Conservation (phyloP, 1,284 basidiomycete species). For the Rhodotorula sp. region DNA sequence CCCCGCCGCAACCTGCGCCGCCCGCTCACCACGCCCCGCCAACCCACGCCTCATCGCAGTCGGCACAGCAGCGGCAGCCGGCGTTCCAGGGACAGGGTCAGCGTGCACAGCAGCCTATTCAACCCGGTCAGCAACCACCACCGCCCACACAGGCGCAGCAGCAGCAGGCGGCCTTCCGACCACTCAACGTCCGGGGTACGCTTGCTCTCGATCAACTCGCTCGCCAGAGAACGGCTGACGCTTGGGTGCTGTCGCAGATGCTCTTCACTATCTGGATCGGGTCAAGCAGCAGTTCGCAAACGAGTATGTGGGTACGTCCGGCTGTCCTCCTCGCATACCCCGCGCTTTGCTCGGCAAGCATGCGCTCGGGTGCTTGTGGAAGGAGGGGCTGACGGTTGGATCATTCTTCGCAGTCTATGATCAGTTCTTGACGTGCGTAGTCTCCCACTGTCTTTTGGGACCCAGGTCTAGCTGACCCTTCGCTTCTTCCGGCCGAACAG, state of each 20-base stretch:
- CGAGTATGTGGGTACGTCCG: conserved; percentile 37
- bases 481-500: background rate
- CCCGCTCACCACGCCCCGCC: too few relatives aligned
- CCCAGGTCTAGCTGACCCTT: background rate
- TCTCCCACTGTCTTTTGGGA: background rate
- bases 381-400: background rate
- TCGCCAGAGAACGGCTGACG: background rate
- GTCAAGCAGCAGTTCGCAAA: conserved; percentile 41
- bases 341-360: background rate
- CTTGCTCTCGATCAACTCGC: background rate
- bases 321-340: background rate
- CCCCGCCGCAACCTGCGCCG: too few relatives aligned
- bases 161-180: conserved; percentile 29
- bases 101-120: background rate
- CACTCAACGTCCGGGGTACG: conserved; percentile 38
- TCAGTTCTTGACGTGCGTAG: conserved; percentile 76
- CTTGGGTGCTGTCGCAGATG: conserved; percentile 8
- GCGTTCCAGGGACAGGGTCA: background rate
- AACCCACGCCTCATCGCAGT: background rate
- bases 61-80: conserved; percentile 1
- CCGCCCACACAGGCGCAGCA: background rate
- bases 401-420: conserved; percentile 43
- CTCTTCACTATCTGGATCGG: conserved; percentile 37
- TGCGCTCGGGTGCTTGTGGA: background rate
- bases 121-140: background rate